Evolutionary conservation across 805 yeast genomes (phyloP), one percentile per base, ranked within the genome.

Genomic region (Priceomyces melissophilus): DNA sequence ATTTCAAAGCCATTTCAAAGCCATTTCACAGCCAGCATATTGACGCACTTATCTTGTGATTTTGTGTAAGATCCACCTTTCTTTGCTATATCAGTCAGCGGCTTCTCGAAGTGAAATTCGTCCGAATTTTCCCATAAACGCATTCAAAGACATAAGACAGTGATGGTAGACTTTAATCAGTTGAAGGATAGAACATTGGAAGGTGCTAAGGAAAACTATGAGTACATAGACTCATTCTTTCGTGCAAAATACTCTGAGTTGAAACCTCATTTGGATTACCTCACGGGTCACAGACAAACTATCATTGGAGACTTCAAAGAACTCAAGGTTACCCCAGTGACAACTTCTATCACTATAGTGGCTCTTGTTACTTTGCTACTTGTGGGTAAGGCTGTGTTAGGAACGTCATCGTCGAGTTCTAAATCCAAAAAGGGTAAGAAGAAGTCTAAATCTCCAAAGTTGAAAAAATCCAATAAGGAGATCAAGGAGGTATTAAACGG

Each of bases 401-500:
- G 45, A 4, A 10, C 44, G 13, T 20, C 32, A 15, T 37, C 39
- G 13, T 17, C 17, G 7, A 14, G 40, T 26, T 46, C 43, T 25
- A 31, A 35, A 6, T 35, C 43, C 7, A 49, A 49, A 39, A 47
- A 41, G 30, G 49, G 53, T 43, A 54, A 55, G 44, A 51, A 52
- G 48, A 55, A 58, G 48, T 67, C 65, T 61, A 67, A 59, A 52
- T 49, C 57, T 20, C 50, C 65, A 28, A 65, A 61, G 50, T 72
- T 73, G 10, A 71, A 65, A 48, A 61, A 53, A 53, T 64, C 71
- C 36, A 69, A 69, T 48, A 52, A 51, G 41, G 60, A 63, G 32
- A 69, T 69, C 42, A 72, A 67, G 50, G 46, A 40, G 16, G 60
- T 68, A 25, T 62, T 69, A 52, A 73, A 67, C 43, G 57, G 45